phyloP scores from a whole-genome alignment of 192 early-diverging fungal genomes.

The Jimgerdemannia flammicorona region DNA sequence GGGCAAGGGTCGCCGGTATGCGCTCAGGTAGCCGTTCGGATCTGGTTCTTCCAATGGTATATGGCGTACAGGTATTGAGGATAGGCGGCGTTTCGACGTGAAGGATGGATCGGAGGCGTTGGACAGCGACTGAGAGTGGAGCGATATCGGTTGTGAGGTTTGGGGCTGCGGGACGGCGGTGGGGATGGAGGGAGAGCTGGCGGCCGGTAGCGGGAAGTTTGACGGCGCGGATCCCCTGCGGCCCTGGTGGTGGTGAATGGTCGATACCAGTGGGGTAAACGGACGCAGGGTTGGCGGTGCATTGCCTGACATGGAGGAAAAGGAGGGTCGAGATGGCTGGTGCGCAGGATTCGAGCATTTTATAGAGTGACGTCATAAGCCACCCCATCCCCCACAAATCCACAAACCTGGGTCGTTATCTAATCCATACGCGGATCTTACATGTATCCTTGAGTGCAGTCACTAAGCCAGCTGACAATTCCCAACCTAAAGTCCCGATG shows the following conservation, averaged over 20 bases:
- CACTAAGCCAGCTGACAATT: too few species aligned
- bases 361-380: neutral
- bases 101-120: neutral
- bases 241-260: neutral
- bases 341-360: neutral
- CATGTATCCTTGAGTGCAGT: too few species aligned
- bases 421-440: too few species aligned
- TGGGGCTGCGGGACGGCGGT: neutral
- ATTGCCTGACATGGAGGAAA: neutral
- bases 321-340: too few species aligned
- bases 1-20: neutral
- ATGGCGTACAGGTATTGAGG: neutral
- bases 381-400: neutral
- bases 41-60: neutral
- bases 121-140: neutral
- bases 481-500: too few species aligned
- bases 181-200: neutral
- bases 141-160: neutral
- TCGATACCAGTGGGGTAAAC: neutral
- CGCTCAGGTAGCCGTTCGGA: neutral
- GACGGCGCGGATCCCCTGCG: neutral
- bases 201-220: neutral
- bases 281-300: neutral
- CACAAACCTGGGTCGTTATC: too few species aligned
- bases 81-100: neutral